phyloP scores from a whole-genome alignment of 2,329 filamentous ascomycete species.

The Aspergillus felis region DNA sequence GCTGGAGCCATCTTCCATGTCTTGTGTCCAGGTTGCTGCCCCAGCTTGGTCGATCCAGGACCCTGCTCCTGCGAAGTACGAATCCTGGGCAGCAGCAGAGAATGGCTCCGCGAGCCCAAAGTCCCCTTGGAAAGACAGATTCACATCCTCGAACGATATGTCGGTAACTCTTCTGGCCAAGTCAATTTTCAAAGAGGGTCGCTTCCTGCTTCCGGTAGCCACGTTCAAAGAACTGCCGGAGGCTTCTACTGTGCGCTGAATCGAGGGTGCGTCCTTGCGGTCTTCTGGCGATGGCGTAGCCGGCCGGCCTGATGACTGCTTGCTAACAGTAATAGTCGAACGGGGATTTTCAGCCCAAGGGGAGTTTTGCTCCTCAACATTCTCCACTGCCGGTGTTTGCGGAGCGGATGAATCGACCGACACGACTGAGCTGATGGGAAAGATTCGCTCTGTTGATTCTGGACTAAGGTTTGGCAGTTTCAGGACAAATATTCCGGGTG shows the following conservation, averaged over 20 bases:
- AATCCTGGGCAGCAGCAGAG: not conserved
- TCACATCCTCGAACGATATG: not conserved
- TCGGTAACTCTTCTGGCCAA: not conserved
- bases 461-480: constrained; percentile 26
- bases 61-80: not conserved
- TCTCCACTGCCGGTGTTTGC: constrained; percentile 23
- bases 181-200: not conserved
- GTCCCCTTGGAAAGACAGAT: not conserved
- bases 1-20: no score
- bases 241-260: not conserved
- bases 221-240: not conserved
- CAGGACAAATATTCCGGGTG: constrained; percentile 13
- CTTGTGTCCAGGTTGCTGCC: not conserved
- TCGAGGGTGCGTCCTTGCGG: not conserved
- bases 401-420: constrained; percentile 57
- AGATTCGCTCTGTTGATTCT: constrained; percentile 60
- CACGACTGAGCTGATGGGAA: constrained; percentile 72
- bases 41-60: not conserved
- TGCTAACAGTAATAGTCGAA: constrained; percentile 1
- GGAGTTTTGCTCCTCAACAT: constrained; percentile 13
- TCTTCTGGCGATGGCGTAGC: constrained; percentile 1
- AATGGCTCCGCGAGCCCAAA: not conserved
- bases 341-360: constrained; percentile 14
- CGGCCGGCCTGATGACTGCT: not conserved
- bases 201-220: not conserved